phyloP scores from a whole-genome alignment of 805 yeast species.

The Nakazawaea pomicola region DNA sequence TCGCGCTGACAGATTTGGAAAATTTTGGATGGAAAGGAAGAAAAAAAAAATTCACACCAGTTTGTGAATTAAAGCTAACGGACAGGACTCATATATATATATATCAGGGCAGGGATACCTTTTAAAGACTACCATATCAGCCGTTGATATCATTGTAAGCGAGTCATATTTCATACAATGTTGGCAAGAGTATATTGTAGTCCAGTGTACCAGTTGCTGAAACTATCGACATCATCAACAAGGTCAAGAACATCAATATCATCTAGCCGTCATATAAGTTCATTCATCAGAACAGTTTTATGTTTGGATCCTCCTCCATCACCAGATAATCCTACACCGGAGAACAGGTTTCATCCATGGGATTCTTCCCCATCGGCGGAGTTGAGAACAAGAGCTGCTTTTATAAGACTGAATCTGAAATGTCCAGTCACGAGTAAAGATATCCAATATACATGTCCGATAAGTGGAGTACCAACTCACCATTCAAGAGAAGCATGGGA shows the following conservation, averaged over 20 bases:
- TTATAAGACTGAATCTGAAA: constrained; percentile 77
- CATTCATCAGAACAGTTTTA: constrained; percentile 30
- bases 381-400: constrained; percentile 85
- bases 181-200: background rate
- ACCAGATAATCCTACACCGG: constrained; percentile 62
- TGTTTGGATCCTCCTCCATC: constrained; percentile 58
- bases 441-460: constrained; percentile 84
- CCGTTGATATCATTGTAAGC: too few relatives aligned
- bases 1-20: too few relatives aligned
- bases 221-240: too few relatives aligned
- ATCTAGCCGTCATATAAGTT: constrained; percentile 19
- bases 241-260: background rate
- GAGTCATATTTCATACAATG: background rate
- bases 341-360: constrained; percentile 81
- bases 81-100: too few relatives aligned
- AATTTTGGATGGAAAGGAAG: too few relatives aligned
- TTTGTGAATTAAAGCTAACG: too few relatives aligned
- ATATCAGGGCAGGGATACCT: too few relatives aligned
- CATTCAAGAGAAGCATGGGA: constrained; percentile 89
- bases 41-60: too few relatives aligned
- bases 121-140: too few relatives aligned
- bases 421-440: constrained; percentile 87
- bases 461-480: constrained; percentile 95
- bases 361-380: constrained; percentile 89
- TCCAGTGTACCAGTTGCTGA: background rate